Conservation (phyloP, 352 stramenopile species). For the Bremia lactucae region DNA sequence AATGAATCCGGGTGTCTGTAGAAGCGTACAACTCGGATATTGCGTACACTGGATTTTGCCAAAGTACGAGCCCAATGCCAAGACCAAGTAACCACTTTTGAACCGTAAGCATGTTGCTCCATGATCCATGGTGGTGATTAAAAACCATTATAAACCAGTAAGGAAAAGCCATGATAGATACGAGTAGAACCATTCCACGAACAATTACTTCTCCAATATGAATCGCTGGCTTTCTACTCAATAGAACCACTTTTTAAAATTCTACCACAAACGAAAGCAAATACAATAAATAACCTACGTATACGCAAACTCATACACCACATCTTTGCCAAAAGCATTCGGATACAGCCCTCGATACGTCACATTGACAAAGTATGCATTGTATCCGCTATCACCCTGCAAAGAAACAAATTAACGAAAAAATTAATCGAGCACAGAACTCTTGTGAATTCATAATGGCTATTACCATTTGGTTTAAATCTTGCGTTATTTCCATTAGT, state of each 20-base stretch:
- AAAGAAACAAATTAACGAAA: background rate
- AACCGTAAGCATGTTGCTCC: conserved; percentile 41
- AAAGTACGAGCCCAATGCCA: conserved; percentile 62
- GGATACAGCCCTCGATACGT: conserved; percentile 66
- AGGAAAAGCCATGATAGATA: conserved; percentile 49
- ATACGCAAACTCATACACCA: conserved; percentile 73
- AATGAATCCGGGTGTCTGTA: conserved; percentile 48
- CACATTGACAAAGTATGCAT: conserved; percentile 47
- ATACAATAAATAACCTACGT: conserved; percentile 53
- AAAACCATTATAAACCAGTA: conserved; percentile 61
- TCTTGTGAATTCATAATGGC: no score
- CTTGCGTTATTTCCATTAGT: conserved; percentile 66
- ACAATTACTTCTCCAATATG: conserved; percentile 63
- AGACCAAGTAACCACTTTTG: conserved; percentile 67
- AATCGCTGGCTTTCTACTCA: conserved; percentile 47
- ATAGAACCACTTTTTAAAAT: background rate
- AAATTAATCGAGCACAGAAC: background rate
- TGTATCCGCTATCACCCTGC: conserved; percentile 53
- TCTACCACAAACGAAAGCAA: background rate
- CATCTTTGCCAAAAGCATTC: conserved; percentile 50
- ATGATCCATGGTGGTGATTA: conserved; percentile 42
- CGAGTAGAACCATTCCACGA: conserved; percentile 42
- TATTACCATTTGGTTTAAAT: conserved; percentile 41
- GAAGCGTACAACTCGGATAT: conserved; percentile 44
- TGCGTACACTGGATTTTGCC: conserved; percentile 74